Evolutionary conservation across 1,284 basidiomycete species (phyloP).

Genomic region (Puccinia horiana): DNA sequence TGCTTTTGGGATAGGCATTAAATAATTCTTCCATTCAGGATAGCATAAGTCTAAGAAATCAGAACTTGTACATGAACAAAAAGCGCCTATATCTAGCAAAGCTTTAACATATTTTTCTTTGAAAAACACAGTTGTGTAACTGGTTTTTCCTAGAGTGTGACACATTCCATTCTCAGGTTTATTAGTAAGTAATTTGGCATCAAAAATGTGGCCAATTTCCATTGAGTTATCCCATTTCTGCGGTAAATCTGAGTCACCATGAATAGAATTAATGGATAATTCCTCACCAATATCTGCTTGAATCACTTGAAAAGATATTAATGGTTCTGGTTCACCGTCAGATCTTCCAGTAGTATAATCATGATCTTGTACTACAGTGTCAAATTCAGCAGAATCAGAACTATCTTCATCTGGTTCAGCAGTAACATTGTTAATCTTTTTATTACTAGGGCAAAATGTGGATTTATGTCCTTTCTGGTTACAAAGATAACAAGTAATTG

Average conservation of each 20-base stretch:
- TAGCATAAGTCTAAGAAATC: neutral
- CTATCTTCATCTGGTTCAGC: too few relatives aligned
- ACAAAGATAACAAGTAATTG: too few relatives aligned
- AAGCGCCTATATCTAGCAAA: neutral
- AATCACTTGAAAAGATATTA: neutral
- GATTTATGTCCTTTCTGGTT: too few relatives aligned
- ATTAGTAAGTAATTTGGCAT: neutral
- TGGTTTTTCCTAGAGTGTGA: neutral
- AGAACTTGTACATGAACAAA: neutral
- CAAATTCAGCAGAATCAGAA: too few relatives aligned
- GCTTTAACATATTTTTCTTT: neutral
- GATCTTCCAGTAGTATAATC: neutral
- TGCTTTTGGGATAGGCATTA: neutral
- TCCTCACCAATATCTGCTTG: conserved; percentile 4
- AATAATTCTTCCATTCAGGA: neutral
- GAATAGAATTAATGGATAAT: neutral
- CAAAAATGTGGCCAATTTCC: neutral
- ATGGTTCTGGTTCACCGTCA: neutral
- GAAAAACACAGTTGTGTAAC: neutral
- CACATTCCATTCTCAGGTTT: conserved; percentile 1
- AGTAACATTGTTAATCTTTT: too few relatives aligned
- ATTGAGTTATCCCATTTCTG: neutral
- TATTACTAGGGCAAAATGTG: too few relatives aligned
- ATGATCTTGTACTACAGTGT: too few relatives aligned
- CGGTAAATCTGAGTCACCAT: neutral